Conservation (phyloP, 2,329 filamentous ascomycete species). For the Penicillium sp. region DNA sequence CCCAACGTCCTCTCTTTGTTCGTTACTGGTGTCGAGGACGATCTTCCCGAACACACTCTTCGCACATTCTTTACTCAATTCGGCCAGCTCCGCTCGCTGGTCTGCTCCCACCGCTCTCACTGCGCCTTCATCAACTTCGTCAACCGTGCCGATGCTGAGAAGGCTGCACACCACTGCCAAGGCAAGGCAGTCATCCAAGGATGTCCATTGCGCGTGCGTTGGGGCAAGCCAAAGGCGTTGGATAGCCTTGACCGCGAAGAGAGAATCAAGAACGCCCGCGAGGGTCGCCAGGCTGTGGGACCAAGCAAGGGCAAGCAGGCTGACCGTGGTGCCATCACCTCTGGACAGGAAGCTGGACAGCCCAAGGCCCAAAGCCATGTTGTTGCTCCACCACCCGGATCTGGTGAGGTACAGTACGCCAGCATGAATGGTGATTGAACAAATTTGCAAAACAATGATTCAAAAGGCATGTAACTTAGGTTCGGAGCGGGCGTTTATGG, state of each 20-base stretch:
- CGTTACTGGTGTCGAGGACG: conserved; percentile 92
- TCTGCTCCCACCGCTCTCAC: conserved; percentile 96
- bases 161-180: conserved; percentile 79
- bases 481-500: conserved; percentile 38
- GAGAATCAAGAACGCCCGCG: conserved; percentile 75
- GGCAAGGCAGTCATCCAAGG: conserved; percentile 88
- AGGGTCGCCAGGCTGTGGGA: conserved; percentile 65
- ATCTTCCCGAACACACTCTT: conserved; percentile 87
- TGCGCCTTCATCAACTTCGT: conserved; percentile 97
- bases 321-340: conserved; percentile 36
- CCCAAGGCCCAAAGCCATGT: conserved; percentile 42
- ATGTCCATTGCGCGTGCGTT: conserved; percentile 84
- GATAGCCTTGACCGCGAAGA: conserved; percentile 90
- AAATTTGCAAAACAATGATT: conserved; percentile 16
- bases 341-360: conserved; percentile 46
- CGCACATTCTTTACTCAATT: conserved; percentile 87
- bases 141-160: conserved; percentile 79
- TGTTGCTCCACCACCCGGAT: conserved; percentile 77
- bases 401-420: conserved; percentile 77
- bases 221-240: conserved; percentile 89
- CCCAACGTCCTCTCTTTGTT: conserved; percentile 89
- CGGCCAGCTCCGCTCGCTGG: conserved; percentile 86
- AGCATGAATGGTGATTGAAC: conserved; percentile 78
- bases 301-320: conserved; percentile 43
- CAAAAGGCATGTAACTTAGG: conserved; percentile 29